phyloP scores from a whole-genome alignment of 495 filamentous ascomycete genomes.

The Aspergillus affinis region DNA sequence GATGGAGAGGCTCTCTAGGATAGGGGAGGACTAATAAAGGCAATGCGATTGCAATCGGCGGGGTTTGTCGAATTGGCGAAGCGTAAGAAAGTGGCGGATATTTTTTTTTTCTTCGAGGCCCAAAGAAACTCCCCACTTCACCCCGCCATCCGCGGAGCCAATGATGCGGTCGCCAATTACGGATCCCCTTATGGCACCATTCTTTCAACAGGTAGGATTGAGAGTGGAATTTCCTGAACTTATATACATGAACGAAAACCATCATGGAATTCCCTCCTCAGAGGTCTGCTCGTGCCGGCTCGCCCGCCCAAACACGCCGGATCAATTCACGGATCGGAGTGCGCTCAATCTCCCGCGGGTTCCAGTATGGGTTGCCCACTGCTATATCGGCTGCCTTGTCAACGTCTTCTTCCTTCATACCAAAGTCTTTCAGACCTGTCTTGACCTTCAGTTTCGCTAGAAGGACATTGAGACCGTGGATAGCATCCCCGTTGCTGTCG shows the following conservation, averaged over 20 bases:
- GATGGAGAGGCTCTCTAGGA: not conserved
- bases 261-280: conserved; percentile 24
- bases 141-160: conserved; percentile 34
- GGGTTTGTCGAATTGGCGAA: conserved; percentile 13
- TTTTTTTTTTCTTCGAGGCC: conserved; percentile 15
- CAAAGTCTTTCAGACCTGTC: conserved; percentile 56
- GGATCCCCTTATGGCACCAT: conserved; percentile 3
- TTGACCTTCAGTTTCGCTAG: conserved; percentile 57
- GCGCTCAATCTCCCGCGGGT: conserved; percentile 59
- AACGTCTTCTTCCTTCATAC: conserved; percentile 66
- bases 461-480: conserved; percentile 61
- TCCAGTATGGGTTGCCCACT: conserved; percentile 63
- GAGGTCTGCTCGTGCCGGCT: conserved; percentile 58
- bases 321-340: conserved; percentile 61
- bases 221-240: not conserved
- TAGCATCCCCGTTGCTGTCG: conserved; percentile 57
- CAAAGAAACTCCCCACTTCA: conserved; percentile 37
- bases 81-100: conserved; percentile 6
- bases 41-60: conserved; percentile 10
- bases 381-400: conserved; percentile 67
- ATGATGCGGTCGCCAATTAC: conserved; percentile 22
- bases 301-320: conserved; percentile 66
- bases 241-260: not conserved
- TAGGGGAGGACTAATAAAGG: not conserved
- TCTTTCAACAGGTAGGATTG: too few species aligned